These are phyloP conservation scores for Cladorrhinum sp. DNA, from an alignment of 2,329 filamentous ascomycete species.

Conservation along the genomic window DNA sequence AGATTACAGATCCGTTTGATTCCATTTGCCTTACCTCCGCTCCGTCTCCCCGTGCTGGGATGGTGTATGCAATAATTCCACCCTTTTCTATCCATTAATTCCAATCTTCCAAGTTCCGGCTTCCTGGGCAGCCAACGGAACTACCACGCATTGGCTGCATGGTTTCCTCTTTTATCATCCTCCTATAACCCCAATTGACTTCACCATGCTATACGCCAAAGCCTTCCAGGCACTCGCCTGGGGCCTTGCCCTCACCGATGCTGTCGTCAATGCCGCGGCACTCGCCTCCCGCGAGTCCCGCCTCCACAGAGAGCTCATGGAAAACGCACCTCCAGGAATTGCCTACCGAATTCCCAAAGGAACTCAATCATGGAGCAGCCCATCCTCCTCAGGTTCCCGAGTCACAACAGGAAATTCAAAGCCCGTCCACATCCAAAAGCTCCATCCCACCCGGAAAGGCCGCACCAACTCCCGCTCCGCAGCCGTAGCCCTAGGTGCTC, in stretches of 20 bases:
- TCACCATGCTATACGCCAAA: not conserved
- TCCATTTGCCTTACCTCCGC: too few species aligned
- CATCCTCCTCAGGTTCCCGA: not conserved
- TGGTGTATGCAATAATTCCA: too few species aligned
- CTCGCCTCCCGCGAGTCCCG: not conserved
- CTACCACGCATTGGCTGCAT: not conserved
- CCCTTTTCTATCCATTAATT: too few species aligned
- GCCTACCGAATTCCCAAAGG: constrained; percentile 20
- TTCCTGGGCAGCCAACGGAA: too few species aligned
- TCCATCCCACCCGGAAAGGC: constrained; percentile 9
- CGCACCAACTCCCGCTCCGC: constrained; percentile 28
- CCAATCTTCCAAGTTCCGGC: too few species aligned
- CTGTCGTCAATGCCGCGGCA: constrained; percentile 13
- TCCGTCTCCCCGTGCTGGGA: too few species aligned
- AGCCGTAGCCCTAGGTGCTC: constrained; percentile 29
- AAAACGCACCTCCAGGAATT: constrained; percentile 23
- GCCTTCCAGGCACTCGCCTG: constrained; percentile 1
- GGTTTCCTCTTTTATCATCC: too few species aligned
- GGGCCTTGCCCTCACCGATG: not conserved
- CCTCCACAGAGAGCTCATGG: constrained; percentile 10
- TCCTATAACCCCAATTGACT: not conserved
- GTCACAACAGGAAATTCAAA: not conserved
- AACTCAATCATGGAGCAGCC: constrained; percentile 6
- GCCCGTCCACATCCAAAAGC: constrained; percentile 17
- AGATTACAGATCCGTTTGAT: too few species aligned